phyloP scores from a whole-genome alignment of 805 yeast species.

The Candida maltosa region DNA sequence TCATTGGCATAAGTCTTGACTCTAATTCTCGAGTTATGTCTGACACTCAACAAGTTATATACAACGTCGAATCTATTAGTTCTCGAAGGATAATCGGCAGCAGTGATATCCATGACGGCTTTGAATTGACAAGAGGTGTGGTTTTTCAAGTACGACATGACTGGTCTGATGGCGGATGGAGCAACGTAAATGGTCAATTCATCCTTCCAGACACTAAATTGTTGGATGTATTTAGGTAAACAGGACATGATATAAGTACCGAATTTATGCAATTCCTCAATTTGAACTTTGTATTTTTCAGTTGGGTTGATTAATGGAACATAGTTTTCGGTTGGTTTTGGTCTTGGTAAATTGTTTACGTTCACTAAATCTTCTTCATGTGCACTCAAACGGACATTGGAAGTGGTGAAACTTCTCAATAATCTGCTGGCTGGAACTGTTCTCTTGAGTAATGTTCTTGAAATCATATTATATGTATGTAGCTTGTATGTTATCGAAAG shows the following conservation, averaged over 20 bases:
- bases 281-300: constrained; percentile 63
- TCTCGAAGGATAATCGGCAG: constrained; percentile 83
- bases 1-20: constrained; percentile 88
- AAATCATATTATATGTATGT: background rate
- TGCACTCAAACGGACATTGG: constrained; percentile 1
- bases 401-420: constrained; percentile 1
- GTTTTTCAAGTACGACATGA: constrained; percentile 63
- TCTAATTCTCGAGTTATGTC: constrained; percentile 83
- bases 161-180: constrained; percentile 74
- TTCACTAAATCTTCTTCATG: constrained; percentile 26
- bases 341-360: constrained; percentile 37
- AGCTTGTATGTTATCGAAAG: background rate
- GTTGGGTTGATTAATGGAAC: constrained; percentile 71
- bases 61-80: constrained; percentile 84
- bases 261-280: constrained; percentile 74
- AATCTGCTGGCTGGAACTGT: background rate
- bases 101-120: constrained; percentile 76
- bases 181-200: constrained; percentile 75
- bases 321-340: constrained; percentile 21
- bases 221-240: constrained; percentile 78
- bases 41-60: constrained; percentile 74
- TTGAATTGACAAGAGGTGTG: constrained; percentile 83
- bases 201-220: constrained; percentile 87
- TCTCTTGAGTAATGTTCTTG: background rate
- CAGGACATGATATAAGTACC: constrained; percentile 76